Evolutionary conservation across 805 yeast genomes (phyloP), one percentile per base, ranked within the genome.

Genomic region (Jamesozyma piceae): DNA sequence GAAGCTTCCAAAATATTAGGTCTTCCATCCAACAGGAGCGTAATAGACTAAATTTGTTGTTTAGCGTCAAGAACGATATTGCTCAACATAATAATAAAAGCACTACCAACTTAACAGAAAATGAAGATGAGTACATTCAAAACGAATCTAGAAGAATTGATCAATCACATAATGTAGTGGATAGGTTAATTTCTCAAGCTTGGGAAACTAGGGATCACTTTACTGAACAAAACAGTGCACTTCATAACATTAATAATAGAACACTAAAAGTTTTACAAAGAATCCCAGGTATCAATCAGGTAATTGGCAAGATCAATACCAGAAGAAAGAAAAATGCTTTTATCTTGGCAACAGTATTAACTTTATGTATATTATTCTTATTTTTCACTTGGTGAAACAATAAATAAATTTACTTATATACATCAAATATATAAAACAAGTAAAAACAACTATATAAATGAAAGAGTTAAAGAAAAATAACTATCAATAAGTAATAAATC

Each of bases 151-250:
- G 74, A 31, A 69, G 95, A 39, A 82, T 82, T 17, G 85, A 84
- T 49, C 71, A 71, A 40, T 78, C 92, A 35, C 80, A 87, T 58
- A 70, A 72, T 35, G 67, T 88, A 40, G 85, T 95, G 14, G 97
- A 92, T 58, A 66, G 82, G 35, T 68, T 92, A 44, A 71, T 90
- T 31, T 74, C 74, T n/a, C 89, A 82, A 58, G 97, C 96, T 1
- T 82, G 77, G 65, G 85, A 83, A 51, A 88, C 97, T 0, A 71
- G 97, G 44, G 97, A 89, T 46, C 94, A 85, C 55, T 73, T 92
- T 41, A 51, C 73, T 37, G 70, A 80, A 38, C 98, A 92, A 65
- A 71, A 90, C 45, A 73, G 72, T 31, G 59, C 74, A 6, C 67
- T 92, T 41, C 69, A 70, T 43, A 75, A 68, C 46, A 83, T 92